Evolutionary conservation across 768 basidiomycete species (phyloP).

Genomic region (Coprinopsis sp.): DNA sequence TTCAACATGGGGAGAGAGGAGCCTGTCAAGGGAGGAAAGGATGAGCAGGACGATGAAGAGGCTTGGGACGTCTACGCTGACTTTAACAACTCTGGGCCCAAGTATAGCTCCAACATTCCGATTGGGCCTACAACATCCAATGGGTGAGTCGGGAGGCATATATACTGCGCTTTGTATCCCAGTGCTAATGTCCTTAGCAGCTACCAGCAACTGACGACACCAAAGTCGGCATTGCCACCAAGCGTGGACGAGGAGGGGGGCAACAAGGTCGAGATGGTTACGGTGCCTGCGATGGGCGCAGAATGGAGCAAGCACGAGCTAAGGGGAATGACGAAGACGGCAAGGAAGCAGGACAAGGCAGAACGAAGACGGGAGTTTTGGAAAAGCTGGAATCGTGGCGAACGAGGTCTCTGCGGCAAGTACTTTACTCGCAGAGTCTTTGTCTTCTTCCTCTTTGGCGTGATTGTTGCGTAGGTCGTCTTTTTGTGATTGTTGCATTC

Average conservation of each 20-base stretch:
- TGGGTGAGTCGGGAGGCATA: slow-evolving; percentile 53
- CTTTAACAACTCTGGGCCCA: slow-evolving; percentile 82
- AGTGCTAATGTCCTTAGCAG: slow-evolving; percentile 23
- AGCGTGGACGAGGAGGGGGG: slow-evolving; percentile 34
- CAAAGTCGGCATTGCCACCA: slow-evolving; percentile 28
- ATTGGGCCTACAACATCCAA: slow-evolving; percentile 25
- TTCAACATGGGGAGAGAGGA: slow-evolving; percentile 66
- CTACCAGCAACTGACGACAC: slow-evolving; percentile 41
- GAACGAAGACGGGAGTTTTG: slow-evolving; percentile 54
- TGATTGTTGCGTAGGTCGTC: slow-evolving; percentile 49
- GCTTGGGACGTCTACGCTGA: slow-evolving; percentile 84
- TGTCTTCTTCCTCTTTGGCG: slow-evolving; percentile 62
- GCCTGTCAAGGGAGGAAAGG: slow-evolving; percentile 72
- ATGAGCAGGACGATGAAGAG: slow-evolving; percentile 52
- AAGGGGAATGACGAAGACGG: slow-evolving; percentile 69
- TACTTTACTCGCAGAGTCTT: slow-evolving; percentile 73
- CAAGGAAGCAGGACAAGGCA: slow-evolving; percentile 55
- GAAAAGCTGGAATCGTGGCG: slow-evolving; percentile 74
- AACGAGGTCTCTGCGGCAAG: slow-evolving; percentile 73
- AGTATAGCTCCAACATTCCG: slow-evolving; percentile 64
- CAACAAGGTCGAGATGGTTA: slow-evolving; percentile 78
- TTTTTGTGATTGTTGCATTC: slow-evolving; percentile 6
- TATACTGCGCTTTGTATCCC: background rate
- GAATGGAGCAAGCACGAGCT: slow-evolving; percentile 86
- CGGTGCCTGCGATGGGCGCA: slow-evolving; percentile 85